A percentile compares a stretch with the other conserved stretches of the same genome.
These are phyloP conservation scores for Tubosaeta brunneosetosa DNA, from an alignment of 768 basidiomycete genomes.

Conservation along the genomic window DNA sequence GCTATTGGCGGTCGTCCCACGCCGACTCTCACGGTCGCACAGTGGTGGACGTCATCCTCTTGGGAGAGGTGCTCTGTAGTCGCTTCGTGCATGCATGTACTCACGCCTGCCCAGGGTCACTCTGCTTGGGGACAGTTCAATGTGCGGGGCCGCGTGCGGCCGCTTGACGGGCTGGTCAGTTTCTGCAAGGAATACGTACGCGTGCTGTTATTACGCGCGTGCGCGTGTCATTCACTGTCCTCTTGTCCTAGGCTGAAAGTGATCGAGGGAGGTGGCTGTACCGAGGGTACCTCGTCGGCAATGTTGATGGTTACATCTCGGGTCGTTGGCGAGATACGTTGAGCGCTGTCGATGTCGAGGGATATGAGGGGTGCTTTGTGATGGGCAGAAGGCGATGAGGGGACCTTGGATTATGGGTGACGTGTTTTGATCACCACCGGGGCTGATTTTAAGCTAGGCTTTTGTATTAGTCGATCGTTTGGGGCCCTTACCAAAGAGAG, in stretches of 20 bases:
- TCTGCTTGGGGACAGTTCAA: conserved; percentile 90
- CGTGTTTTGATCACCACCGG: no score
- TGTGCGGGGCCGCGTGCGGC: conserved; percentile 72
- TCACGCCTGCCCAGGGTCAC: conserved; percentile 57
- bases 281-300: conserved; percentile 75
- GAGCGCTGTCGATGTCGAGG: conserved; percentile 53
- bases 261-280: conserved; percentile 84
- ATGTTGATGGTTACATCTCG: conserved; percentile 62
- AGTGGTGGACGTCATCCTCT: conserved; percentile 56
- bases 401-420: not conserved
- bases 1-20: conserved; percentile 26
- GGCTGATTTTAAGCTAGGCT: no score
- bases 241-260: conserved; percentile 48
- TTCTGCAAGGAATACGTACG: conserved; percentile 82
- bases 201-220: conserved; percentile 1
- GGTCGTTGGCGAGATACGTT: conserved; percentile 87
- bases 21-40: conserved; percentile 29
- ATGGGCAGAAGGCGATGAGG: conserved; percentile 60
- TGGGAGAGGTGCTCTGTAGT: conserved; percentile 57
- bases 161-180: conserved; percentile 76
- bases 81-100: not conserved
- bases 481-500: no score
- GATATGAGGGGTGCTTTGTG: conserved; percentile 85
- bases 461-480: no score
- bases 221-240: not conserved